phyloP scores from a whole-genome alignment of 2,329 filamentous ascomycete species.

The Tolypocladium ophioglossoides region DNA sequence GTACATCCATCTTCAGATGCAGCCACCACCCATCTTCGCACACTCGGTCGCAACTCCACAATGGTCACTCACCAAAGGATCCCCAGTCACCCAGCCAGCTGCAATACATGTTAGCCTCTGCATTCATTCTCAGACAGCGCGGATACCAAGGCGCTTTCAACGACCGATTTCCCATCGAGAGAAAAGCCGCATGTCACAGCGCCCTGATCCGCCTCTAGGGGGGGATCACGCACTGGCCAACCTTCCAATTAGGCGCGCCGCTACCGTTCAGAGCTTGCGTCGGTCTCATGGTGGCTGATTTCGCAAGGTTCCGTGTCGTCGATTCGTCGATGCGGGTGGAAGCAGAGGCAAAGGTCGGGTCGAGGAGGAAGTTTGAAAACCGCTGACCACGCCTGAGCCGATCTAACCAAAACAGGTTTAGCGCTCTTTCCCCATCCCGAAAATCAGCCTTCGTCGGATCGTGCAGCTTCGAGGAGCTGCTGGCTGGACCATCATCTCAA shows the following conservation, averaged over 20 bases:
- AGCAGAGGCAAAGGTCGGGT: slow-evolving; percentile 14
- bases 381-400: slow-evolving; percentile 15
- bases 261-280: slow-evolving; percentile 25
- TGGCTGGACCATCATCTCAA: not conserved
- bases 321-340: slow-evolving; percentile 12
- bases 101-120: slow-evolving; percentile 15
- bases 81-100: slow-evolving; percentile 72
- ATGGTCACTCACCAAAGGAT: slow-evolving; percentile 52
- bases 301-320: slow-evolving; percentile 12
- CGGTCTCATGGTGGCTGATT: slow-evolving; percentile 27
- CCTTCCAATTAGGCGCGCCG: slow-evolving; percentile 21
- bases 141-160: not conserved
- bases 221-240: slow-evolving; percentile 22
- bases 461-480: not conserved
- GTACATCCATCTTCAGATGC: not conserved
- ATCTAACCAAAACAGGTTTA: slow-evolving; percentile 24
- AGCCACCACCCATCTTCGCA: not conserved
- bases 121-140: not conserved
- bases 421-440: slow-evolving; percentile 11
- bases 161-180: not conserved
- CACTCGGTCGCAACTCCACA: not conserved
- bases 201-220: slow-evolving; percentile 2
- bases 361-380: slow-evolving; percentile 13
- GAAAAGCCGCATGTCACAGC: slow-evolving; percentile 22
- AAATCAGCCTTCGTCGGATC: slow-evolving; percentile 9